Evolutionary conservation across 352 stramenopile genomes (phyloP).

Genomic region (Sclerospora graminicola): DNA sequence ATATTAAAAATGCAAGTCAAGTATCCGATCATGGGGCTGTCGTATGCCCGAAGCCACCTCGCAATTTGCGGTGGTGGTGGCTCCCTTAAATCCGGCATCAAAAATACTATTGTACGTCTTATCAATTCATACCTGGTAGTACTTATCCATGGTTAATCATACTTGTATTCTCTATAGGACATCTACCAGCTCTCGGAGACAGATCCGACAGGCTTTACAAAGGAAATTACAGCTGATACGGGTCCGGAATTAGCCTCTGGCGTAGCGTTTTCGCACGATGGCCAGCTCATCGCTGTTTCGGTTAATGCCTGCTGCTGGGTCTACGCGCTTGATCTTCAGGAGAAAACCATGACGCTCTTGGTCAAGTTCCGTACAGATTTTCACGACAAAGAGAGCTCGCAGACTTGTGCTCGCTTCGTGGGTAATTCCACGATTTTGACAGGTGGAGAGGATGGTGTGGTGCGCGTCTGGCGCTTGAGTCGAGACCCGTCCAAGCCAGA

Average conservation of each 20-base stretch:
- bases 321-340: constrained; percentile 48
- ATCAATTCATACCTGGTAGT: too few species aligned
- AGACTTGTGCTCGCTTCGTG: constrained; percentile 69
- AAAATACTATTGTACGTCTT: constrained; percentile 71
- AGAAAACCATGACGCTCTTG: constrained; percentile 50
- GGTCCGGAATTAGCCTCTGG: constrained; percentile 61
- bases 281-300: constrained; percentile 59
- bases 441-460: constrained; percentile 71
- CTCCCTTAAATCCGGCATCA: constrained; percentile 76
- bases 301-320: constrained; percentile 72
- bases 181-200: constrained; percentile 61
- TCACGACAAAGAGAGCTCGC: constrained; percentile 51
- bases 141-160: background rate
- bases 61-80: constrained; percentile 77
- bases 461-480: constrained; percentile 60
- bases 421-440: constrained; percentile 71
- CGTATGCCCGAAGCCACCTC: constrained; percentile 55
- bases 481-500: constrained; percentile 38
- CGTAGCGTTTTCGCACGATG: constrained; percentile 68
- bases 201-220: constrained; percentile 53
- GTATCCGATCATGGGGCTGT: constrained; percentile 80
- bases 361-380: constrained; percentile 82
- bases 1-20: constrained; percentile 56
- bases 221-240: constrained; percentile 62
- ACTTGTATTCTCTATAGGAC: constrained; percentile 23